A percentile compares a stretch with the other conserved stretches of the same genome.
These are phyloP conservation scores for Oenanthe sinensis DNA, from an alignment of 129 eudicot species.

Conservation along the genomic window DNA sequence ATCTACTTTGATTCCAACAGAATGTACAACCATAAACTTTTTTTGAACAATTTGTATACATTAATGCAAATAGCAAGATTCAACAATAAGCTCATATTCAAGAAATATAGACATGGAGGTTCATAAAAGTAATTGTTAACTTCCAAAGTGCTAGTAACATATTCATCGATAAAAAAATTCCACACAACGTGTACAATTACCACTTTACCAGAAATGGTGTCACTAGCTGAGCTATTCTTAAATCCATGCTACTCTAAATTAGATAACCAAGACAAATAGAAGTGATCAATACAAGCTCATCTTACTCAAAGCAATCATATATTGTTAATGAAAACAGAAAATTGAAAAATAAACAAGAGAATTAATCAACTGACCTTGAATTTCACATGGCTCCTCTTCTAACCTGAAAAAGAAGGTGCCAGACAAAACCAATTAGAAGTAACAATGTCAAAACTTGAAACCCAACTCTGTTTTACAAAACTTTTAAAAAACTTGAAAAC, in stretches of 20 bases:
- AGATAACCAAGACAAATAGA: background rate
- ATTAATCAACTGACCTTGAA: conserved; percentile 58
- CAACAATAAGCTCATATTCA: background rate
- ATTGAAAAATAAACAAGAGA: background rate
- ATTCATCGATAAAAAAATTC: background rate
- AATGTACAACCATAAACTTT: background rate
- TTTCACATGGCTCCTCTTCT: conserved; percentile 88
- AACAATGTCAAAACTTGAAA: background rate
- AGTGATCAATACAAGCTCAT: background rate
- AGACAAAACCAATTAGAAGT: conserved; percentile 23
- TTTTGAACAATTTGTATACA: background rate
- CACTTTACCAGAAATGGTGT: background rate
- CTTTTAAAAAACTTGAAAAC: background rate
- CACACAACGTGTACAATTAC: background rate
- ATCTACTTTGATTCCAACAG: background rate
- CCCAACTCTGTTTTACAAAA: background rate
- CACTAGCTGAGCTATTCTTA: background rate
- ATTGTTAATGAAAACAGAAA: background rate
- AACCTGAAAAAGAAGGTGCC: conserved; percentile 91
- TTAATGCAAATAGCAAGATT: background rate
- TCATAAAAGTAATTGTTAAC: background rate
- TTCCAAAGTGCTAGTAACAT: background rate
- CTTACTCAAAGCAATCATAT: background rate
- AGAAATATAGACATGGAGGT: background rate
- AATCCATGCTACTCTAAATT: background rate